Evolutionary conservation across 345 rosid genomes (phyloP).

Genomic region (Boechera retrofracta): DNA sequence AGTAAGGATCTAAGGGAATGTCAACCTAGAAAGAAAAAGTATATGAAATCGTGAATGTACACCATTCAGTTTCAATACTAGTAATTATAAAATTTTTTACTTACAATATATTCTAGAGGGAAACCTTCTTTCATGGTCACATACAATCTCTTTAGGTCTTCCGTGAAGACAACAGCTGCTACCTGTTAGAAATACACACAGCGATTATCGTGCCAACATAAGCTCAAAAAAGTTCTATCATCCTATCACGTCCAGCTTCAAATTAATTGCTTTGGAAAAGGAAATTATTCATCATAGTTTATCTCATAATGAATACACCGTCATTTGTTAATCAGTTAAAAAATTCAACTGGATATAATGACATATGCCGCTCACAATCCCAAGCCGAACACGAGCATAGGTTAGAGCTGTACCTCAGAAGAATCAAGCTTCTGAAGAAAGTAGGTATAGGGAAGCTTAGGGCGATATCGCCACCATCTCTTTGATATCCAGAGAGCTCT

Average conservation of each 20-base stretch:
- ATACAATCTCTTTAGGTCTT: constrained; percentile 86
- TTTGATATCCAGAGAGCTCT: constrained; percentile 95
- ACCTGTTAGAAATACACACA: constrained; percentile 55
- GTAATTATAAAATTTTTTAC: constrained; percentile 45
- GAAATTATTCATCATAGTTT: not conserved
- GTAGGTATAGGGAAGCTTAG: constrained; percentile 87
- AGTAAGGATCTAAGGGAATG: constrained; percentile 90
- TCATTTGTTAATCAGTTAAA: constrained; percentile 8
- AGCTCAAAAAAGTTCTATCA: constrained; percentile 22
- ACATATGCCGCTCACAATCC: constrained; percentile 13
- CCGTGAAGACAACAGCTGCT: constrained; percentile 93
- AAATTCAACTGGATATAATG: constrained; percentile 20
- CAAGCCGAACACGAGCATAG: not conserved
- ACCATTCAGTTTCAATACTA: constrained; percentile 18
- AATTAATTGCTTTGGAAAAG: constrained; percentile 1
- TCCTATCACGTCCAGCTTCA: constrained; percentile 2
- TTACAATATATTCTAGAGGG: constrained; percentile 91
- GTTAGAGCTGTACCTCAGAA: constrained; percentile 66
- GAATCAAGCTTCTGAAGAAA: constrained; percentile 90
- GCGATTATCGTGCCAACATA: constrained; percentile 25
- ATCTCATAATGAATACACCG: not conserved
- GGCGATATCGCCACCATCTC: constrained; percentile 99
- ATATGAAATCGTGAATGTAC: constrained; percentile 38
- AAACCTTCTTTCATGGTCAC: constrained; percentile 97
- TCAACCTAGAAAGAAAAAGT: constrained; percentile 63